phyloP scores from a whole-genome alignment of 2,329 filamentous ascomycete genomes.

The Fusarium xyrophilum region DNA sequence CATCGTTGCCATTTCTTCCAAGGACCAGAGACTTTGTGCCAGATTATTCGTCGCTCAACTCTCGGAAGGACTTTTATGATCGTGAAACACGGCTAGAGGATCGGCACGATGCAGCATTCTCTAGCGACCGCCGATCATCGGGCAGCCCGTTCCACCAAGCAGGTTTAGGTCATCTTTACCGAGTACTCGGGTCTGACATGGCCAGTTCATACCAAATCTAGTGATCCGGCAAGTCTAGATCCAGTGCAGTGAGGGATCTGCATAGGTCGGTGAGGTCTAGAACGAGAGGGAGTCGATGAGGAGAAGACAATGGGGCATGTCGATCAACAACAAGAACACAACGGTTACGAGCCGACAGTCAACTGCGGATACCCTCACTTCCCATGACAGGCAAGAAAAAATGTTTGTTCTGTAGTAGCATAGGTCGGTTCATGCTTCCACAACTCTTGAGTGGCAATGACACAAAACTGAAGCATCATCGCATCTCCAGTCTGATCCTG shows the following conservation, averaged over 20 bases:
- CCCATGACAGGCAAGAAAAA: no score
- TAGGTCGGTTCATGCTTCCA: neutral
- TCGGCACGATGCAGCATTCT: neutral
- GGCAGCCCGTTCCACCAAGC: neutral
- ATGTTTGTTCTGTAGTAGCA: no score
- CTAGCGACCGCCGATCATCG: neutral
- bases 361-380: neutral
- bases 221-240: neutral
- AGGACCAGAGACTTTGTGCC: fast-evolving
- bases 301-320: neutral
- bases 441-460: neutral
- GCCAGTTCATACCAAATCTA: neutral
- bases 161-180: neutral
- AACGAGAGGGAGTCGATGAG: neutral
- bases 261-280: neutral
- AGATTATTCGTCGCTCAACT: fast-evolving
- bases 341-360: fast-evolving
- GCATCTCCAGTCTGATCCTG: neutral
- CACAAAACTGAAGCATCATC: neutral
- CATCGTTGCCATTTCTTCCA: neutral
- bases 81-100: neutral
- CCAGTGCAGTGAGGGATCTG: neutral
- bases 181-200: neutral
- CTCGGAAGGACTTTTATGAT: neutral
- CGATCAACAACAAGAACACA: neutral